Evolutionary conservation across 768 basidiomycete species (phyloP).

Genomic region (Lactarius hatsudake): DNA sequence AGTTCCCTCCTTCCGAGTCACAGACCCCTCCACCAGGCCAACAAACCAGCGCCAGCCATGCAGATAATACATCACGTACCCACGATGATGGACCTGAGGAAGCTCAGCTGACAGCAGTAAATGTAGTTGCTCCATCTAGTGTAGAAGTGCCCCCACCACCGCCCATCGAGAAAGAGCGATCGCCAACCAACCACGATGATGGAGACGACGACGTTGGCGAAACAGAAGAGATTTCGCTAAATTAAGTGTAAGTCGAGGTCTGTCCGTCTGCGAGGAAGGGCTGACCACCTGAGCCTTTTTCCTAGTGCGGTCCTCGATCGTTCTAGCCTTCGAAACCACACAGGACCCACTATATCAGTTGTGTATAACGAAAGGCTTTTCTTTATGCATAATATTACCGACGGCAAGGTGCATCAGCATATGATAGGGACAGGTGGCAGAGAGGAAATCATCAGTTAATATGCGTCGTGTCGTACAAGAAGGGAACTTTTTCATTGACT

Average conservation of each 20-base stretch:
- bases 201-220: constrained; percentile 75
- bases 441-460: neutral
- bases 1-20: constrained; percentile 48
- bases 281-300: neutral
- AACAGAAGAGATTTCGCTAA: constrained; percentile 62
- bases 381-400: neutral
- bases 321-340: neutral
- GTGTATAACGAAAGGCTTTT: neutral
- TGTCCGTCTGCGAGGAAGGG: neutral
- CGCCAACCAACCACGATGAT: constrained; percentile 44
- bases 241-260: constrained; percentile 18
- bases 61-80: neutral
- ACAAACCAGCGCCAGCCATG: neutral
- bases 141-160: constrained; percentile 81
- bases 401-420: neutral
- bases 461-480: neutral
- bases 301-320: neutral
- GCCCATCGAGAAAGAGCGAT: constrained; percentile 68
- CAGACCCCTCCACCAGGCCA: neutral
- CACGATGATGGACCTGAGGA: constrained; percentile 10
- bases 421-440: neutral
- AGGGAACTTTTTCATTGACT: neutral
- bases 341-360: neutral
- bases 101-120: constrained; percentile 11
- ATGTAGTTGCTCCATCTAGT: constrained; percentile 50